Evolutionary conservation across 345 rosid species (phyloP), one percentile per base, ranked within the genome.

Genomic region (Gynandropsis gynandra): DNA sequence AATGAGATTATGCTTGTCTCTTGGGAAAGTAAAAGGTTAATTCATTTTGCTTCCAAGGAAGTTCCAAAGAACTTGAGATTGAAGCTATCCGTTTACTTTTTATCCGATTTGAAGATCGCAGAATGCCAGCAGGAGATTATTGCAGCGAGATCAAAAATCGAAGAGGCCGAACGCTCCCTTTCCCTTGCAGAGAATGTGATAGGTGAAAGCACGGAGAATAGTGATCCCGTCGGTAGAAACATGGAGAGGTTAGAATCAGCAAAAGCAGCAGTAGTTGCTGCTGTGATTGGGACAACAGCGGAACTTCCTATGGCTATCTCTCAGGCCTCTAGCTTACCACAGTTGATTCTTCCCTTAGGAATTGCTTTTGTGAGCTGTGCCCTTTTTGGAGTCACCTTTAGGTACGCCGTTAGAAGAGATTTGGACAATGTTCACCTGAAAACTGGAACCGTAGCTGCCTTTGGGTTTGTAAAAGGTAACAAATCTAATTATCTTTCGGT

Each of bases 321-420:
- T 44, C 95, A 80, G 47, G 83, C 69, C 42, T 52, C 81, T 31
- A 24, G 66, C 61, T 59, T 24, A 3, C 59, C 63, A 16, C 77
- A 87, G 65, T 70, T 87, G 16, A 6, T 84, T 54, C 96, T 84
- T 41, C 83, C 96, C 16, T 14, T 74, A 0, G 82, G 74, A 16
- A 43, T 72, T 58, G 73, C 78, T 44, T 77, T 80, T 45, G 60
- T 79, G n/a, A 82, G 96, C 83, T 87, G 92, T 48, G 95, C 94
- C 24, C 68, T 90, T 56, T 87, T 81, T 14, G 98, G 98, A 8
- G 80, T 87, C 42, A 87, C 96, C 16, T 90, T 73, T 47, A 83
- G 96, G 45, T 84, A 90, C 38, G 68, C 79, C 21, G 72, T 90
- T 6, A 69, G 96, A 73, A 65, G 89, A 65, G 95, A 90, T 65